Base-by-base conservation (phyloP, 345 rosid genomes). In the Gossypium herbaceum region DNA sequence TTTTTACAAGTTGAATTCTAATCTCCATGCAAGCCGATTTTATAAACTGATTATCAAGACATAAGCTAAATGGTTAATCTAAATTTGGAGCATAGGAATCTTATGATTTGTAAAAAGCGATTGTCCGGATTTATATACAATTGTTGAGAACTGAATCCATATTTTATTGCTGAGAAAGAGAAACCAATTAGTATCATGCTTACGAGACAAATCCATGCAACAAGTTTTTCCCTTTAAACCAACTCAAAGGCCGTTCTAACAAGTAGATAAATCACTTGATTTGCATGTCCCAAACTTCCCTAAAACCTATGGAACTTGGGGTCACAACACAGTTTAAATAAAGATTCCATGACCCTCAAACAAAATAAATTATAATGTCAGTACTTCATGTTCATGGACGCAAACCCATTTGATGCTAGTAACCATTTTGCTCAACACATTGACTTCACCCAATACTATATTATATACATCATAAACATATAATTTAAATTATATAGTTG, bases 181-280 rank as follows among this genome's bases (percentile, higher is more conserved):
- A 15, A 16, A 47, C 29, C 16, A 34, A 34, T 4, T 34, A 34
- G 41, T 34, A 12, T 12, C 54, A 12, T 41, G 68, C 68, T 64
- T 64, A 9, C 24, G 50, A 17, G 13, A 12, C 24, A 22, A 5
- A 47, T 15, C 25, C 25, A 44, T n/a, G 62, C 73, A 76, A 73
- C 62, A 68, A 61, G 19, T 24, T 54, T 25, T 24, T 12, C 64
- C 75, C 81, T 47, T 66, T 68, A 12, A 79, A 43, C 80, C 39
- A 75, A 58, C 67, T 52, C 44, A 50, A 17, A 13, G 55, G 29
- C 45, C 4, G 39, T 34, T 68, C 41, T 29, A 47, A 29, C 27
- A 12, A 20, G 76, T 68, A 72, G 81, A 59, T 68, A 55, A 66
- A 56, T 73, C 87, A 81, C 63, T 75, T 44, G 65, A 62, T 45